Evolutionary conservation across 768 basidiomycete species (phyloP), one percentile per base, ranked within the genome.

Genomic region (Pisolithus orientalis): DNA sequence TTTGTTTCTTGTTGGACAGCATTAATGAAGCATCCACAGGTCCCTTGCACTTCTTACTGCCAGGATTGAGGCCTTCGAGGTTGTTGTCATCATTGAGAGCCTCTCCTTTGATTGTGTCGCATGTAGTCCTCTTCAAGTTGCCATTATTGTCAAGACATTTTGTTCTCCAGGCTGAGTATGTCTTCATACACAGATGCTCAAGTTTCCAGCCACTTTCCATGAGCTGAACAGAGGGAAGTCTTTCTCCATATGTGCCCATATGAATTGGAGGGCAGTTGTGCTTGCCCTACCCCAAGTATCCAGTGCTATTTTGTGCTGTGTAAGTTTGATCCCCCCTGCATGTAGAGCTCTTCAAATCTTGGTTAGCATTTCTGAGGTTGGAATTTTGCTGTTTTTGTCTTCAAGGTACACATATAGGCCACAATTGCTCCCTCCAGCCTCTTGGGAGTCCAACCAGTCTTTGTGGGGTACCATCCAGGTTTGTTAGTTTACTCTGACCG

Each of bases 301-400:
- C 2, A 44, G 54, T 1, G 54, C 29, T 3, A 31, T 13, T 2
- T 52, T 46, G 13, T 28, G 44, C 7, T 9, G n/a, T 13, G 40
- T 27, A 10, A 55, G 51, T 39, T 55, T n/a, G 1, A 28, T 47
- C 54, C 54, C 53, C 39, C 51, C 51, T 2, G 29, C 31, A 25
- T 6, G 32, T 21, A 21, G 21, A 21, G 21, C 21, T 21, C 21
- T 21, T 21, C 2, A 2, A 21, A 21, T 21, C 21, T n/a, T 40
- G 40, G 10, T 13, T 14, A 25, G 52, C 52, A n/a, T 39, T 25
- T 8, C 34, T 16, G 13, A 55, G 39, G 2, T 32, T 2, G 21
- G 21, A 2, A 21, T 40, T 4, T 32, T 32, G 16, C 8, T 17
- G 13, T 46, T 17, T 13, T 46, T 9, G 8, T n/a, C 25, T 38